Evolutionary conservation across 352 stramenopile species (phyloP), one percentile per base, ranked within the genome.

Genomic region (Phytophthora cryptogea): DNA sequence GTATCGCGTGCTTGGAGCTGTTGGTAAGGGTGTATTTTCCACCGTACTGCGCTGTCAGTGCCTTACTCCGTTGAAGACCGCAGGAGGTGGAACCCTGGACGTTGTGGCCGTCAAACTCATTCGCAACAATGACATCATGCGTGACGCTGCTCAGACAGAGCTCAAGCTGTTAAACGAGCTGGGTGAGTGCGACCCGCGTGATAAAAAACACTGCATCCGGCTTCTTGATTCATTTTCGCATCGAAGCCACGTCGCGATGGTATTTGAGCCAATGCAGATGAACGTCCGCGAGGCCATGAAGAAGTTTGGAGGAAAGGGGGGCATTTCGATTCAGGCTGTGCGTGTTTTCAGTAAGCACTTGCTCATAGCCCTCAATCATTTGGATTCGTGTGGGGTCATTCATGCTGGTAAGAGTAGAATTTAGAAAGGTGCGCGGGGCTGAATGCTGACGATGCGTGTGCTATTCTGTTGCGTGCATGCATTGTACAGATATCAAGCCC

Each of bases 81-180:
- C 35, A 7, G 44, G 23, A 9, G 37, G 52, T 30, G 46, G 53
- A 14, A 40, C 10, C 1, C 47, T 71, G 33, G 45, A 81, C 5
- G 43, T 78, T 2, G 87, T 97, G 4, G 88, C 88, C 5, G 65
- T 97, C 49, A 97, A 97, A 48, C 72, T 97, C 5, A 92, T 97
- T 62, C 86, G 98, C 8, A 98, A 97, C 75, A 99, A 99, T 68
- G 96, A 99, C 46, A 90, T 96, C 16, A 99, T 99, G 97, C 86
- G 88, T 5, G 98, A 99, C 50, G 97, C 96, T 2, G 96, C 96
- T 3, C 72, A 95, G 60, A 92, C 70, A 0, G 92, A 98, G 58
- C 66, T 95, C 11, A 78, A 71, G 42, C 57, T 97, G 2, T 60
- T 98, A n/a, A 76, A 81, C 0, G 77, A 94, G 41, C 66, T 98